A percentile compares a stretch with the other conserved stretches of the same genome.
Evolutionary conservation across 768 basidiomycete species (phyloP).

Genomic region (Macrolepiota dolichaula): DNA sequence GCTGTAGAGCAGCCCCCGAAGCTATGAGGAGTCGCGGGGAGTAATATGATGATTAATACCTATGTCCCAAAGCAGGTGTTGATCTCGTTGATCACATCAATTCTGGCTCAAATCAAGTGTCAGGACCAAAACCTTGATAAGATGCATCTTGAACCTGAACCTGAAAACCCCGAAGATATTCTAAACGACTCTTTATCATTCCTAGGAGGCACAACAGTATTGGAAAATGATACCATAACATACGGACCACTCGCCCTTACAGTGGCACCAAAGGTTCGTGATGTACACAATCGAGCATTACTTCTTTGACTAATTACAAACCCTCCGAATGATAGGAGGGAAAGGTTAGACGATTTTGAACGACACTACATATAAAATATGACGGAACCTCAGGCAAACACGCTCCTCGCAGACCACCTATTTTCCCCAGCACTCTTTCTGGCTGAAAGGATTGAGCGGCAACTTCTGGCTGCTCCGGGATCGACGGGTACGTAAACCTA

Average conservation of each 20-base stretch:
- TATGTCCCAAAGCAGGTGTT: not conserved
- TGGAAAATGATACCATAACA: constrained; percentile 39
- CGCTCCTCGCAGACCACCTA: constrained; percentile 68
- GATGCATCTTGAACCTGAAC: not conserved
- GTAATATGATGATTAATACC: not conserved
- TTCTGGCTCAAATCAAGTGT: not conserved
- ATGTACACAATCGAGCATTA: constrained; percentile 28
- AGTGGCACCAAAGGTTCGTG: constrained; percentile 55
- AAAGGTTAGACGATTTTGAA: not conserved
- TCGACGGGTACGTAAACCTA: constrained; percentile 33
- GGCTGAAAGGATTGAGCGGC: constrained; percentile 61
- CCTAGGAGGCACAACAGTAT: constrained; percentile 40
- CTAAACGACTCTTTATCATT: constrained; percentile 50
- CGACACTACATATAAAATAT: not conserved
- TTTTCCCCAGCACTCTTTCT: constrained; percentile 69
- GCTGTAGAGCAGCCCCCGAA: not conserved
- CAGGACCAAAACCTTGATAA: not conserved
- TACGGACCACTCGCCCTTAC: constrained; percentile 56
- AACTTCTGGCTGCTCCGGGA: constrained; percentile 38
- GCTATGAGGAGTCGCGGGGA: not conserved
- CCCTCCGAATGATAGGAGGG: constrained; percentile 8
- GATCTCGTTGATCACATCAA: constrained; percentile 1
- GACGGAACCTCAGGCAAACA: constrained; percentile 52
- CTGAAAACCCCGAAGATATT: constrained; percentile 43
- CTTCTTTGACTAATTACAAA: constrained; percentile 39